Evolutionary conservation across 2,329 filamentous ascomycete species (phyloP).

Genomic region (Elsinoe ampelina): DNA sequence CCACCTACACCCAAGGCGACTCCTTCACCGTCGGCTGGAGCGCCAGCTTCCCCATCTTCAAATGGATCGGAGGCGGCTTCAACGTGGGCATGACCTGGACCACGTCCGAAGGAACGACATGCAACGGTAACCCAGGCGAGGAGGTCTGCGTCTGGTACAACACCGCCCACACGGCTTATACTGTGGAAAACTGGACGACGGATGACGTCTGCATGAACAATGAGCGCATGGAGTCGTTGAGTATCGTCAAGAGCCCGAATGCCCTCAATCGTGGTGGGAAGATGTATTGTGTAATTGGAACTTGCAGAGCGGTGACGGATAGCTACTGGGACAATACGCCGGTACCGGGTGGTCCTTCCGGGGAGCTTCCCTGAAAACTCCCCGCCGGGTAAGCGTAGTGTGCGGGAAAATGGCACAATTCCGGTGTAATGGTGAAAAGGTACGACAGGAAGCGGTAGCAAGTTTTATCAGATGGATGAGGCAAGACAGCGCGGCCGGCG

Average conservation of each 20-base stretch:
- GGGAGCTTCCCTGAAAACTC: too few relatives aligned
- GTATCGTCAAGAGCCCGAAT: background rate
- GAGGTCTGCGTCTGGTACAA: background rate
- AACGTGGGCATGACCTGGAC: background rate
- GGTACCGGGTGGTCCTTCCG: background rate
- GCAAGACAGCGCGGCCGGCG: too few relatives aligned
- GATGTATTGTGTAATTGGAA: background rate
- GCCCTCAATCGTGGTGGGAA: background rate
- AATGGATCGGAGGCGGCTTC: conserved; percentile 7
- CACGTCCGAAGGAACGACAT: background rate
- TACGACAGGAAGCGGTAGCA: too few relatives aligned
- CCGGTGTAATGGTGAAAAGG: too few relatives aligned
- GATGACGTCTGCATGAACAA: background rate
- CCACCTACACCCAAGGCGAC: background rate
- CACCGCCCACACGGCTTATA: background rate
- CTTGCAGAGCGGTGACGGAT: background rate
- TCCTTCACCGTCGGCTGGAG: background rate
- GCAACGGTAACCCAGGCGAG: background rate
- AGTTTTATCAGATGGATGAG: too few relatives aligned
- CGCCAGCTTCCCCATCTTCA: background rate
- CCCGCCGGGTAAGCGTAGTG: too few relatives aligned
- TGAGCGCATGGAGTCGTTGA: background rate
- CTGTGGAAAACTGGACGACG: background rate
- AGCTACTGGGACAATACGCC: background rate
- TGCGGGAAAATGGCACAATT: too few relatives aligned